These are phyloP conservation scores for Hypsizygus ulmarius DNA, from an alignment of 1,284 basidiomycete genomes.

Conservation along the genomic window DNA sequence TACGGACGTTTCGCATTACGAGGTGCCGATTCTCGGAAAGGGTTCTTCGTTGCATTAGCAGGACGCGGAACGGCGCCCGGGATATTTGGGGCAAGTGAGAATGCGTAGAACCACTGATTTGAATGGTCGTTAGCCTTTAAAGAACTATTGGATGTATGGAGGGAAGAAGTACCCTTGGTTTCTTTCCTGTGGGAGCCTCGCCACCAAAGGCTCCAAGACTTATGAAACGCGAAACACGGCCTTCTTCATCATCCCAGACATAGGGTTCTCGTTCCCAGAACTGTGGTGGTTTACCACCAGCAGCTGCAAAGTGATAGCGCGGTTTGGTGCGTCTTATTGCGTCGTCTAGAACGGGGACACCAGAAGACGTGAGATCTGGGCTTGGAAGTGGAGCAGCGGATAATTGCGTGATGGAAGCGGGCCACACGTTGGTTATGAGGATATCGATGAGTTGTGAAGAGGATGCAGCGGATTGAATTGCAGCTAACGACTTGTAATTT, in stretches of 20 bases:
- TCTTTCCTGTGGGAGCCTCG: constrained; percentile 59
- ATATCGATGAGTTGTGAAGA: constrained; percentile 76
- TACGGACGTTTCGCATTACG: constrained; percentile 52
- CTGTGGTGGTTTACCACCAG: constrained; percentile 51
- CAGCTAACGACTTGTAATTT: constrained; percentile 64
- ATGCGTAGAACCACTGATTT: constrained; percentile 54
- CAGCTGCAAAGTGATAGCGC: constrained; percentile 75
- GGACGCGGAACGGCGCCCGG: constrained; percentile 47
- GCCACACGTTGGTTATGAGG: constrained; percentile 79
- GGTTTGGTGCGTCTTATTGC: constrained; percentile 65
- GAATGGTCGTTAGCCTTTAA: constrained; percentile 3
- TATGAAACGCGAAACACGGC: constrained; percentile 74
- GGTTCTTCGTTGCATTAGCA: constrained; percentile 69
- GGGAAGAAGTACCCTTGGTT: constrained; percentile 67
- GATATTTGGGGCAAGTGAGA: constrained; percentile 39
- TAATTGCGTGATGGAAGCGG: constrained; percentile 64
- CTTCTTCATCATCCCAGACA: constrained; percentile 72
- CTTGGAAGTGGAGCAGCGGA: constrained; percentile 53
- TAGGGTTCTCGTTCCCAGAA: constrained; percentile 96
- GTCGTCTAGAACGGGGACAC: constrained; percentile 65
- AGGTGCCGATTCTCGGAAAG: constrained; percentile 50
- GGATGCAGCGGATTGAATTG: constrained; percentile 58
- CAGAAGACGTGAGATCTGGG: constrained; percentile 41
- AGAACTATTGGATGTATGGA: constrained; percentile 2
- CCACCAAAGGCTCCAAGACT: constrained; percentile 86